A percentile compares a stretch with the other conserved stretches of the same genome.
These are phyloP conservation scores for Mycosarcoma mackinlayi DNA, from an alignment of 1,284 basidiomycete genomes.

Conservation along the genomic window DNA sequence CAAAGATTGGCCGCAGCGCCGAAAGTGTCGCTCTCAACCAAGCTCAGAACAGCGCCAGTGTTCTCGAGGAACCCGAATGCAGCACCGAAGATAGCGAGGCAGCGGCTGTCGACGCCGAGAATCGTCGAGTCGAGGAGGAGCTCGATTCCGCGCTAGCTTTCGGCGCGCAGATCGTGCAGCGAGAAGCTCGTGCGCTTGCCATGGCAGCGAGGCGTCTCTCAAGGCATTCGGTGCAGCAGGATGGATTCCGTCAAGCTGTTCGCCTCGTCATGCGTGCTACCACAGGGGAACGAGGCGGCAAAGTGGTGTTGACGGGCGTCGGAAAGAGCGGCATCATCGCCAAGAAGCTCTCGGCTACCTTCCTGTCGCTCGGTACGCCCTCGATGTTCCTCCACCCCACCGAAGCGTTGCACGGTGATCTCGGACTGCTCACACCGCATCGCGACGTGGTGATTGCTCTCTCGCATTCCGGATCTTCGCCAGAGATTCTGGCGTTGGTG, in stretches of 20 bases:
- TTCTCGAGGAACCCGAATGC: constrained; percentile 16
- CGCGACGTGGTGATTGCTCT: constrained; percentile 68
- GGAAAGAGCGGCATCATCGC: constrained; percentile 69
- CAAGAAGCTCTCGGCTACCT: constrained; percentile 60
- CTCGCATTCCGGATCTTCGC: constrained; percentile 68
- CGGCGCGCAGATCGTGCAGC: constrained; percentile 40
- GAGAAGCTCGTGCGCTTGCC: constrained; percentile 46
- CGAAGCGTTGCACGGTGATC: constrained; percentile 69
- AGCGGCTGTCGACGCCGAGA: constrained; percentile 35
- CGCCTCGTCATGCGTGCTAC: constrained; percentile 48
- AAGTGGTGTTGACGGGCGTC: constrained; percentile 69
- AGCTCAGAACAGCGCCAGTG: not conserved
- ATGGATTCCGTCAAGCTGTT: constrained; percentile 51
- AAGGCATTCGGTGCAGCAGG: constrained; percentile 30
- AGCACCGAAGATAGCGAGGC: constrained; percentile 31
- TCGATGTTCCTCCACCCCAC: constrained; percentile 69
- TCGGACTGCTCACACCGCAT: constrained; percentile 67
- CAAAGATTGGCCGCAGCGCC: not conserved
- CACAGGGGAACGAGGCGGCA: constrained; percentile 60
- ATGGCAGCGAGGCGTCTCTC: constrained; percentile 46
- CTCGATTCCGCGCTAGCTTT: constrained; percentile 43
- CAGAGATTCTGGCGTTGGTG: constrained; percentile 67
- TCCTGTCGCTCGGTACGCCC: constrained; percentile 66
- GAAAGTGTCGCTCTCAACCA: not conserved
- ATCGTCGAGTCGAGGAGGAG: constrained; percentile 35